phyloP scores from a whole-genome alignment of 306 rosid genomes.

The Canavalia gladiata region DNA sequence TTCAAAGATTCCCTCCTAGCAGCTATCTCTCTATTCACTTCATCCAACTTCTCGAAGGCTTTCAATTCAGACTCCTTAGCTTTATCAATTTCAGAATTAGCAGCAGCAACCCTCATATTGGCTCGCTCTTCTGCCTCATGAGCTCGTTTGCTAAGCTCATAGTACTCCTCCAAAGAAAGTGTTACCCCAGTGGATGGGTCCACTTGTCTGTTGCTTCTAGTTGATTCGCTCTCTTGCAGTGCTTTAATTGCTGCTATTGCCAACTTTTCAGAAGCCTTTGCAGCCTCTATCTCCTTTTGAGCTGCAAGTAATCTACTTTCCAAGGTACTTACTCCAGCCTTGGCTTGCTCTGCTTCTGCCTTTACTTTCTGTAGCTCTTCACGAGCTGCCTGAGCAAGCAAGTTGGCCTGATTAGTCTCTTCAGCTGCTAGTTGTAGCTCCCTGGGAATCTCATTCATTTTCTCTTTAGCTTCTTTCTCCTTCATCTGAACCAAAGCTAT shows the following conservation, averaged over 20 bases:
- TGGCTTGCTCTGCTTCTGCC: constrained; percentile 93
- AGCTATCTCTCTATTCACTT: constrained; percentile 78
- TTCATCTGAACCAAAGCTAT: constrained; percentile 90
- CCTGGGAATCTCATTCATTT: constrained; percentile 80
- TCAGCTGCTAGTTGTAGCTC: constrained; percentile 80
- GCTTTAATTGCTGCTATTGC: constrained; percentile 97
- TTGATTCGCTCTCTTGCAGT: constrained; percentile 84
- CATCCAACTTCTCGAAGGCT: constrained; percentile 85
- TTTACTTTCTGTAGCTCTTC: constrained; percentile 79
- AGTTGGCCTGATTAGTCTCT: constrained; percentile 87
- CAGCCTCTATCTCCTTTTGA: constrained; percentile 95
- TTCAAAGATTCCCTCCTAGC: constrained; percentile 78
- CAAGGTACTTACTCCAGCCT: constrained; percentile 91
- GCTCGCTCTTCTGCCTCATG: constrained; percentile 97
- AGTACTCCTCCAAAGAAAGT: constrained; percentile 89
- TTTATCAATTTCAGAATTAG: constrained; percentile 74
- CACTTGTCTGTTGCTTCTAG: constrained; percentile 58
- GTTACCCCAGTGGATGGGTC: constrained; percentile 78
- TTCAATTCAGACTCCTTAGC: constrained; percentile 85
- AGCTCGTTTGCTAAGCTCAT: constrained; percentile 92
- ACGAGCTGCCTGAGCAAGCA: constrained; percentile 69
- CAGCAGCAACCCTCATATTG: constrained; percentile 76
- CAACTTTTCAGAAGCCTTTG: constrained; percentile 89
- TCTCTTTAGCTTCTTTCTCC: constrained; percentile 91
- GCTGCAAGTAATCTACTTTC: constrained; percentile 91